phyloP scores from a whole-genome alignment of 768 basidiomycete genomes.

The Cystobasidium ongulense region DNA sequence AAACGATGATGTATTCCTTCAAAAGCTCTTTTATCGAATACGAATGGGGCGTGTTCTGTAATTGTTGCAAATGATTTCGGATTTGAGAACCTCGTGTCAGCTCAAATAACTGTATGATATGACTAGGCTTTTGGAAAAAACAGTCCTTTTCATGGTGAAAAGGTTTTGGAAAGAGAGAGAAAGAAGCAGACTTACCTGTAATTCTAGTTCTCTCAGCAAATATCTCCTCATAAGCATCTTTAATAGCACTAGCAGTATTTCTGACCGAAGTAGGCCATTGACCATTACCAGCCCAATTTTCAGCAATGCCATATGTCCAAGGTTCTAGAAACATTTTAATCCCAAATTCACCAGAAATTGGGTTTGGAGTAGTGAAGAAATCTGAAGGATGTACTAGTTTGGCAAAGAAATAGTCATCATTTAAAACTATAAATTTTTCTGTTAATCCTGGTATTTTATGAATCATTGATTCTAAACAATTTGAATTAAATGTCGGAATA shows the following conservation, averaged over 20 bases:
- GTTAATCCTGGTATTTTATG: constrained; percentile 5
- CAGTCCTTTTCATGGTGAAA: neutral
- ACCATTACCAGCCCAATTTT: neutral
- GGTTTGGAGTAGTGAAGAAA: neutral
- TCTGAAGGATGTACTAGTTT: neutral
- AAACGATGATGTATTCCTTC: constrained; percentile 19
- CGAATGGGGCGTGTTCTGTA: constrained; percentile 24
- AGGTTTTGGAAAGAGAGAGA: neutral
- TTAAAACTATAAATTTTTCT: constrained; percentile 21
- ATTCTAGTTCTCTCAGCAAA: neutral
- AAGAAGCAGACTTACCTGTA: neutral
- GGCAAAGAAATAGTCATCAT: constrained; percentile 21
- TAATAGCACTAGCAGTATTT: neutral
- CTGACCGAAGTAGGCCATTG: constrained; percentile 3
- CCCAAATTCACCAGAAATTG: neutral
- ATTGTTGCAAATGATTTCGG: neutral
- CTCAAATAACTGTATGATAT: too few relatives aligned
- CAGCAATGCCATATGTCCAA: constrained; percentile 4
- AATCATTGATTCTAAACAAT: neutral
- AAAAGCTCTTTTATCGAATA: constrained; percentile 10
- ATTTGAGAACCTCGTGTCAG: too few relatives aligned
- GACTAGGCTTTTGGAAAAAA: too few relatives aligned
- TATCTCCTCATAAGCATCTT: constrained; percentile 6
- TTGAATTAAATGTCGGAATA: constrained; percentile 6
- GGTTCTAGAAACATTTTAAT: neutral